phyloP scores from a whole-genome alignment of 257 asterid genomes.

The Leonotis leonurus region DNA sequence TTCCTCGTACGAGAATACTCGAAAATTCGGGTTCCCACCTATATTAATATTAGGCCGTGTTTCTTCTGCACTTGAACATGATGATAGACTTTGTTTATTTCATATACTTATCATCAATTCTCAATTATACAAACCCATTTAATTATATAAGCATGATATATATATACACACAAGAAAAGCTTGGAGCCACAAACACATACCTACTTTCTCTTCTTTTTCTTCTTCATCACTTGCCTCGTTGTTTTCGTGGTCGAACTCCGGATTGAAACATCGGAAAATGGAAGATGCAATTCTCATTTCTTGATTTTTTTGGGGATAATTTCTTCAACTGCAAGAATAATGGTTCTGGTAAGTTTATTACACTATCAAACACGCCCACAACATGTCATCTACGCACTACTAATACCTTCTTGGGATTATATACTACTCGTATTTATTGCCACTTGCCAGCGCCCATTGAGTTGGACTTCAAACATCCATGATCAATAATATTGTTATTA shows the following conservation, averaged over 20 bases:
- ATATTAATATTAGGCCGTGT: no score
- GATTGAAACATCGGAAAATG: slow-evolving; percentile 29
- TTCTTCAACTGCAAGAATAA: not conserved
- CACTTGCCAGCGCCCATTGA: slow-evolving; percentile 7
- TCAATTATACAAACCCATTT: no score
- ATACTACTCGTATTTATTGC: no score
- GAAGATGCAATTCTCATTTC: slow-evolving; percentile 27
- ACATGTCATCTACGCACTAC: not conserved
- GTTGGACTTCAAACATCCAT: not conserved
- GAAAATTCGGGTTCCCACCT: slow-evolving; percentile 24
- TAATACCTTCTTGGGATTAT: not conserved
- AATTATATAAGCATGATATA: no score
- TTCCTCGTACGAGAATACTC: slow-evolving; percentile 42
- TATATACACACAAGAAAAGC: no score
- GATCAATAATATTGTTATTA: not conserved
- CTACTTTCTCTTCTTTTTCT: not conserved
- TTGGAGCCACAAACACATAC: no score
- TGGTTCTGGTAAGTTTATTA: not conserved
- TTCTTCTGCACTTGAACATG: no score
- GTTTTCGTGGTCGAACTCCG: not conserved
- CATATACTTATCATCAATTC: no score
- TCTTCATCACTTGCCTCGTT: not conserved
- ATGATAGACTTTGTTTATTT: no score
- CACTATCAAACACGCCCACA: no score
- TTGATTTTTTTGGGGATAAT: not conserved